Base-by-base conservation (phyloP, 2,329 filamentous ascomycete species). In the Fusarium pseudoanthophilum region DNA sequence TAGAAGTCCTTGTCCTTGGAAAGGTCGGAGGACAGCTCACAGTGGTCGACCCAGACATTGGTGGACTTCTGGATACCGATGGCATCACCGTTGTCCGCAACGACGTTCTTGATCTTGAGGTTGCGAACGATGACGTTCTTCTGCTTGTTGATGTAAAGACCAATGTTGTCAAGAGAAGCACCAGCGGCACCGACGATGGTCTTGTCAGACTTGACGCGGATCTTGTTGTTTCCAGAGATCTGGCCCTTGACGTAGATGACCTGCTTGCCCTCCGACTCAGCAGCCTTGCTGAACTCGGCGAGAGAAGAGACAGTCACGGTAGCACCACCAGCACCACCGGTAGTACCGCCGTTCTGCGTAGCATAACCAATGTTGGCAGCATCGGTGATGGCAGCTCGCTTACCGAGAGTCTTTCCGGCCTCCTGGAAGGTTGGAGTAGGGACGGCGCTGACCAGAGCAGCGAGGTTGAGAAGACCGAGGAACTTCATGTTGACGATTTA, bases 31-130 rank as follows among this genome's bases (percentile, higher is more conserved):
- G 87, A 90, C 28, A 93, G 84, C 72, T 93, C 91, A 79, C 86
- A 85, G 83, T 92, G 91, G 82, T 93, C 91, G 56, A 93, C 83
- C 91, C 91, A 93, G 77, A 90, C 84, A 72, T 91, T 90, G 64
- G 79, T 87, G 56, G 87, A 85, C 18, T 78, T 79, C 79, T 91
- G 87, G 67, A 91, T 87, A 71, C 85, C 87, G 73, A 92, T 87
- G 65, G 87, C 88, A 74, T 92, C 90, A 26, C 89, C 89, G 69
- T 87, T 85, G 32, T 80, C 79, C 15, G 89, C 89, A 28, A 60
- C 57, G 37, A 90, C 88, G 77, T 89, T 87, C 69, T 85, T 81
- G 74, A 91, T 89, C 69, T 85, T 86, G 68, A 92, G 78, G 84
- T 92, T 92, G 40, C 89, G 86, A 71, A 92, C 79, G 72, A 92